Evolutionary conservation across 2,329 filamentous ascomycete genomes (phyloP).

Genomic region (Fusarium sp.): DNA sequence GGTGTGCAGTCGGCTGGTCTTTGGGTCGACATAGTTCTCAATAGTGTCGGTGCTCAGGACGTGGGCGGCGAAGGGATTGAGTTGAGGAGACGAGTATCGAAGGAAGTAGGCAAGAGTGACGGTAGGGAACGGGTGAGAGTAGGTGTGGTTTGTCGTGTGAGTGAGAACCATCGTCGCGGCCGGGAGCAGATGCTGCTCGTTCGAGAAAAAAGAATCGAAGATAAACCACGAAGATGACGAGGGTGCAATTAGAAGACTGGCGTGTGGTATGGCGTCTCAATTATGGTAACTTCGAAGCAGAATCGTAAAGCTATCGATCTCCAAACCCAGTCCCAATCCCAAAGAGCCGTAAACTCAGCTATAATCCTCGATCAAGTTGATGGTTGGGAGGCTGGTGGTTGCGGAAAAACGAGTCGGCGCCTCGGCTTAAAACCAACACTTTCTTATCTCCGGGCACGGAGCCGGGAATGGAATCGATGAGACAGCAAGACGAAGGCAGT

Average conservation of each 20-base stretch:
- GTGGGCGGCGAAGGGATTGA: constrained; percentile 85
- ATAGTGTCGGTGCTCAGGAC: constrained; percentile 88
- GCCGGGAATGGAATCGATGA: constrained; percentile 30
- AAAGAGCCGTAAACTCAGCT: constrained; percentile 33
- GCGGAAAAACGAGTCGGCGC: constrained; percentile 44
- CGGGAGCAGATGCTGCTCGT: constrained; percentile 32
- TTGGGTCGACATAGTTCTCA: constrained; percentile 77
- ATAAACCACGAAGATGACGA: constrained; percentile 10
- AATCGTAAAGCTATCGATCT: constrained; percentile 8
- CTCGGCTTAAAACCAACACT: constrained; percentile 45
- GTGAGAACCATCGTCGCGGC: constrained; percentile 70
- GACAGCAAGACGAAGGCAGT: constrained; percentile 11
- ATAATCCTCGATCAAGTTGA: constrained; percentile 33
- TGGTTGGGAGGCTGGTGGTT: constrained; percentile 41
- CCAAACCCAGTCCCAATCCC: constrained; percentile 24
- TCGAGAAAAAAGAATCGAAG: constrained; percentile 19
- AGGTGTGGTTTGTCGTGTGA: constrained; percentile 76
- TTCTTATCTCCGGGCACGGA: constrained; percentile 40
- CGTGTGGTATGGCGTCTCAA: constrained; percentile 6
- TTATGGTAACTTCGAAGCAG: constrained; percentile 11
- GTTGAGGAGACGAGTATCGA: constrained; percentile 78
- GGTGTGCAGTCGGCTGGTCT: constrained; percentile 81
- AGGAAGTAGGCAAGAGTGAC: constrained; percentile 92
- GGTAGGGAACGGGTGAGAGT: constrained; percentile 85
- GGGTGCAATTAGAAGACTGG: constrained; percentile 36